Conservation (phyloP, 495 filamentous ascomycete species). For the Tuber aestivum region DNA sequence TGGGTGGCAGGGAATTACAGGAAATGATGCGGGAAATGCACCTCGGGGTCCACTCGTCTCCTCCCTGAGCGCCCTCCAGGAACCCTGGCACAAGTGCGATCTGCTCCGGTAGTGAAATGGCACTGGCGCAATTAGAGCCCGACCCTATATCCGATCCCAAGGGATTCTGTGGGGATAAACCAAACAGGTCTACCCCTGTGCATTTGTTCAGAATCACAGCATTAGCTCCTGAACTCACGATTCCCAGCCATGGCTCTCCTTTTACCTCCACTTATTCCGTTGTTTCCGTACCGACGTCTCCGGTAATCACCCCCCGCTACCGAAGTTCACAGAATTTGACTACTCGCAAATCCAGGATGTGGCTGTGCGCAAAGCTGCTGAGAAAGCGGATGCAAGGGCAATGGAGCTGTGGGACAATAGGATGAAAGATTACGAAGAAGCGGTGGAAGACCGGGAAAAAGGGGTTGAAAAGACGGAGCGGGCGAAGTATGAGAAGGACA, state of each 20-base stretch:
- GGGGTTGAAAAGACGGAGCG: slow-evolving; percentile 51
- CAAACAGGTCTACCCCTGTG: neutral
- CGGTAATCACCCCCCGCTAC: slow-evolving; percentile 45
- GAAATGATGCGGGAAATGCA: neutral
- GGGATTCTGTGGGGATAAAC: neutral
- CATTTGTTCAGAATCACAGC: neutral
- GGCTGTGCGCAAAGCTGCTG: slow-evolving; percentile 54
- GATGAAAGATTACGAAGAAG: slow-evolving; percentile 59
- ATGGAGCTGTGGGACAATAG: slow-evolving; percentile 57
- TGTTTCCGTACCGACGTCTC: slow-evolving; percentile 19
- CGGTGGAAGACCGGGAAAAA: slow-evolving; percentile 55
- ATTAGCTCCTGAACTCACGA: neutral
- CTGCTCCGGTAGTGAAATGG: slow-evolving; percentile 20
- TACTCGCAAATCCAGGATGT: slow-evolving; percentile 19
- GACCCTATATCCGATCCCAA: slow-evolving; percentile 22
- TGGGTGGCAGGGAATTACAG: neutral
- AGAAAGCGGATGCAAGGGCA: slow-evolving; percentile 51
- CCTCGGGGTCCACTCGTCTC: neutral
- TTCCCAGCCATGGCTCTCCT: neutral
- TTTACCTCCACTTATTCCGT: neutral
- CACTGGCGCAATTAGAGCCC: neutral
- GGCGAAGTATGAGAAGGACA: slow-evolving; percentile 51
- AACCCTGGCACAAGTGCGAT: slow-evolving; percentile 14
- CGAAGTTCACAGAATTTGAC: slow-evolving; percentile 43
- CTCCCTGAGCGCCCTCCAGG: neutral